Evolutionary conservation across 2,329 filamentous ascomycete species (phyloP), one percentile per base, ranked within the genome.

Genomic region (Neodidymelliopsis sp.): DNA sequence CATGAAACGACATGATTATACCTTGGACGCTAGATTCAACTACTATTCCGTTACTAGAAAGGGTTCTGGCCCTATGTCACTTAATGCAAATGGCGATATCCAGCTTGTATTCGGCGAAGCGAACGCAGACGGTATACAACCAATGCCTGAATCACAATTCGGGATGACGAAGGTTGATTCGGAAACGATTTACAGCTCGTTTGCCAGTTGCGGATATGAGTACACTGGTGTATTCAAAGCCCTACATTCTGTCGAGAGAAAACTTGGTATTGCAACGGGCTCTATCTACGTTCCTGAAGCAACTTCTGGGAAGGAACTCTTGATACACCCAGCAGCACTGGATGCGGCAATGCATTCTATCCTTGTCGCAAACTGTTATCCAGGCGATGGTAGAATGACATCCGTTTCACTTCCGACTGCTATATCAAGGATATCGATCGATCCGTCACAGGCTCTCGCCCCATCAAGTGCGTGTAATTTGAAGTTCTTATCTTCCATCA

Each of bases 281-380:
- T n/a, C 29, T 5, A 16, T 45, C 5, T 10, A 12, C 12, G 18
- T 35, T 1, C 12, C 41, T 4, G 5, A 15, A 1, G 4, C 2
- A 4, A 3, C 7, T 16, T 7, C n/a, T 29, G 0, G n/a, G 35
- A 28, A 10, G 11, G 13, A 13, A 10, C 5, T 31, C 11, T 15
- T 42, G 23, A 41, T 70, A 1, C 59, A 74, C 41, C 71, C 71
- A 1, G 60, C 54, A 0, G 30, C 52, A 10, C 49, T 73, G 1
- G 72, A 74, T 33, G 60, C 55, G 12, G 63, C 65, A 1, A 54
- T 74, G 11, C 72, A 74, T 37, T 53, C 62, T 0, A 49, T 66
- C 13, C 33, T 72, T 15, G 54, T 63, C 2, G 71, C 72, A 2
- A 57, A 58, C 33, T 56, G 54, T 15, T 65, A 60, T 19, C 72